These are phyloP conservation scores for Diphasiastrum complanatum DNA, from an alignment of 83 land plant genomes.

Conservation along the genomic window DNA sequence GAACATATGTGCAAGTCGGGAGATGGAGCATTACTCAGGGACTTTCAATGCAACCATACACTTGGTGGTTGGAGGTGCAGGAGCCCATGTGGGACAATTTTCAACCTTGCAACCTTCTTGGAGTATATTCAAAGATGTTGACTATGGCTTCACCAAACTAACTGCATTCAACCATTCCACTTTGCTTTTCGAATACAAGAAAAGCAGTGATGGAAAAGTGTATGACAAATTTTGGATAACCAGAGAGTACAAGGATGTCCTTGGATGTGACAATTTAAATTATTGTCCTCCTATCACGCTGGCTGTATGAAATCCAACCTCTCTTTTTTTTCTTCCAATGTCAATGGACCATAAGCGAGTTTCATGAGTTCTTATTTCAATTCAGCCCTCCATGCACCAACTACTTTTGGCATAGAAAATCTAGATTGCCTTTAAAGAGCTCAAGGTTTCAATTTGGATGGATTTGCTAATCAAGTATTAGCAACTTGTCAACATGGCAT, in stretches of 20 bases:
- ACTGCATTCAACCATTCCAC: conserved; percentile 82
- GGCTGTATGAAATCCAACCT: conserved; percentile 57
- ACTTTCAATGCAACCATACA: conserved; percentile 74
- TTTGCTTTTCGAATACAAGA: conserved; percentile 81
- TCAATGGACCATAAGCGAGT: too few relatives aligned
- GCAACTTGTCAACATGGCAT: too few relatives aligned
- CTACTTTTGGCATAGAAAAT: too few relatives aligned
- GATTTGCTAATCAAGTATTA: too few relatives aligned
- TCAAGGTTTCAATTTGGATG: too few relatives aligned
- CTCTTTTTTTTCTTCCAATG: too few relatives aligned
- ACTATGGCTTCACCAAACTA: conserved; percentile 77
- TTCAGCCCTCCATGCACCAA: too few relatives aligned
- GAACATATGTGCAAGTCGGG: conserved; percentile 56
- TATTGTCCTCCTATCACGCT: conserved; percentile 55
- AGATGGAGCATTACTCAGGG: conserved; percentile 53
- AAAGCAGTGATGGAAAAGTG: conserved; percentile 63
- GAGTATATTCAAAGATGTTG: conserved; percentile 66
- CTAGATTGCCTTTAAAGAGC: too few relatives aligned
- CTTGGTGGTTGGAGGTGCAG: conserved; percentile 85
- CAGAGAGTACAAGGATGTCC: conserved; percentile 77
- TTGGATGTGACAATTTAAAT: conserved; percentile 58
- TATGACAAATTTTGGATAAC: conserved; percentile 79
- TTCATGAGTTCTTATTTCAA: too few relatives aligned
- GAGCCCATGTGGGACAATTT: conserved; percentile 47
- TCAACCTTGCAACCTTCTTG: conserved; percentile 40